Percentiles rank a stretch among this genome's conserved stretches.
These are phyloP conservation scores for Paraphysoderma sedebokerense DNA, from an alignment of 371 early-diverging fungal species.

Conservation along the genomic window DNA sequence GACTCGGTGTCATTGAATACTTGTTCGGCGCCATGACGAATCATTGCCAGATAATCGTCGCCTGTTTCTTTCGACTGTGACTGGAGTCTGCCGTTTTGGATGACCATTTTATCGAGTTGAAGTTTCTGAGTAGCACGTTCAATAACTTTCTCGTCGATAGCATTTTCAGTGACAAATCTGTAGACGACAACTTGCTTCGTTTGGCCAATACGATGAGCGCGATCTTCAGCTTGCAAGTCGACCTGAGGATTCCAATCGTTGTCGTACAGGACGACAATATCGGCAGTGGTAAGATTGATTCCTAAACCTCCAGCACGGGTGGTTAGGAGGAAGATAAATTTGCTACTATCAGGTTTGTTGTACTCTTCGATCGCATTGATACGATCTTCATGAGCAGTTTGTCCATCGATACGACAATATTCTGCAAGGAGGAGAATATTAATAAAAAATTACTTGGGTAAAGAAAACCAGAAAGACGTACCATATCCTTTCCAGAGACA, in stretches of 20 bases:
- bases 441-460: neutral
- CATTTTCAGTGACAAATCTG: conserved; percentile 91
- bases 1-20: conserved; percentile 48
- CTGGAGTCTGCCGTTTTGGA: conserved; percentile 75
- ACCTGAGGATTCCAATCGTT: conserved; percentile 98
- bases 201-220: conserved; percentile 99
- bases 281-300: conserved; percentile 95
- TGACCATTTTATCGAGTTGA: conserved; percentile 92
- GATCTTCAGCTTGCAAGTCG: conserved; percentile 90
- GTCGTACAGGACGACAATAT: conserved; percentile 95
- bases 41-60: conserved; percentile 65
- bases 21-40: conserved; percentile 87
- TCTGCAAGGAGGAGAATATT: conserved; percentile 12
- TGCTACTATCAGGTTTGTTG: conserved; percentile 72
- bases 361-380: conserved; percentile 87
- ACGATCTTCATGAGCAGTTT: conserved; percentile 87
- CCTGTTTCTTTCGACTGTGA: conserved; percentile 23
- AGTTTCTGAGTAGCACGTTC: conserved; percentile 94
- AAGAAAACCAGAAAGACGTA: conserved; percentile 8
- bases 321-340: conserved; percentile 94
- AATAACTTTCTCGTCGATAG: conserved; percentile 96
- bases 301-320: conserved; percentile 98
- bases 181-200: conserved; percentile 96
- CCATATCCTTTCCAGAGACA: conserved; percentile 73
- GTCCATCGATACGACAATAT: conserved; percentile 97